Evolutionary conservation across 257 asterid genomes (phyloP).

Genomic region (Euphrasia confusa): DNA sequence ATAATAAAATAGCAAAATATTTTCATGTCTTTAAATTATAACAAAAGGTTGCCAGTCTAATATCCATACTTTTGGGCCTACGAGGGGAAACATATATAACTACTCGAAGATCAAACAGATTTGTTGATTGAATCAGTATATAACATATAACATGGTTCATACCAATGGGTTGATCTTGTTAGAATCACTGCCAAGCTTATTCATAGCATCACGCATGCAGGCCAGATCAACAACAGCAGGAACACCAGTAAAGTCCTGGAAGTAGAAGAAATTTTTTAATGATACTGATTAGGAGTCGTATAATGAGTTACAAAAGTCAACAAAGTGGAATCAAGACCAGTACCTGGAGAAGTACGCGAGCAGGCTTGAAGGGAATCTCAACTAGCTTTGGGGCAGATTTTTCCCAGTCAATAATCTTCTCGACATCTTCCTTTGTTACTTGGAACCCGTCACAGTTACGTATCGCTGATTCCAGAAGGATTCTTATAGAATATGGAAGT

Average conservation of each 20-base stretch:
- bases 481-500: conserved; percentile 86
- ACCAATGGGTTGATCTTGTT: conserved; percentile 97
- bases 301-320: not conserved
- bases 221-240: conserved; percentile 97
- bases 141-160: conserved; percentile 22
- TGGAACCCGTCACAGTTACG: conserved; percentile 96
- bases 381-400: conserved; percentile 76
- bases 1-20: too few species aligned
- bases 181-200: conserved; percentile 86
- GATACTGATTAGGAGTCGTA: conserved; percentile 14
- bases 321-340: conserved; percentile 18
- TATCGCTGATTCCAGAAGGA: conserved; percentile 89
- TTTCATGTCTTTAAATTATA: too few species aligned
- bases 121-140: not conserved
- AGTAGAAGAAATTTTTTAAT: conserved; percentile 25
- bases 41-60: too few species aligned
- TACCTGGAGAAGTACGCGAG: conserved; percentile 95
- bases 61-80: not conserved
- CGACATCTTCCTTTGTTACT: conserved; percentile 84
- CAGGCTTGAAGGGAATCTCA: conserved; percentile 97
- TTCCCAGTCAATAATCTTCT: conserved; percentile 92
- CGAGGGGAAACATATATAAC: not conserved
- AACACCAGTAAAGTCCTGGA: conserved; percentile 93
- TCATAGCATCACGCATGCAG: conserved; percentile 98
- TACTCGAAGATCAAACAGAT: not conserved